These are phyloP conservation scores for Lentinula lateritia DNA, from an alignment of 768 basidiomycete species.

Conservation along the genomic window DNA sequence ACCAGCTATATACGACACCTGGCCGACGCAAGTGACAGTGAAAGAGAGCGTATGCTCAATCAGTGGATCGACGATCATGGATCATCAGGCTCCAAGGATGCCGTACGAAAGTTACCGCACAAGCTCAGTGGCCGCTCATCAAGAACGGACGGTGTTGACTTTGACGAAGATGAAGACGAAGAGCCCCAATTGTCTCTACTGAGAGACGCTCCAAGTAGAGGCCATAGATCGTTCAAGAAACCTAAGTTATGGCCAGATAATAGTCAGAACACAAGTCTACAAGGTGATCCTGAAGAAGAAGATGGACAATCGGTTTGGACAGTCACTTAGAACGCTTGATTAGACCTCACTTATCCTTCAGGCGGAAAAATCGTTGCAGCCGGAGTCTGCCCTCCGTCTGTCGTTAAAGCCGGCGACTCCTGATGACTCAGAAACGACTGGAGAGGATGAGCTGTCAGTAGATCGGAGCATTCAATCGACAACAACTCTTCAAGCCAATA, in stretches of 20 bases:
- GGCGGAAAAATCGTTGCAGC: not conserved
- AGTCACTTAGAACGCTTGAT: not conserved
- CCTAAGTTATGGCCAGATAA: not conserved
- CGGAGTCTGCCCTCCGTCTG: slow-evolving; percentile 6
- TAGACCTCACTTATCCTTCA: not conserved
- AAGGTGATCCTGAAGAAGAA: not conserved
- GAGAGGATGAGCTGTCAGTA: not conserved
- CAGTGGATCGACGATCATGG: slow-evolving; percentile 5
- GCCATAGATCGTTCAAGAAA: not conserved
- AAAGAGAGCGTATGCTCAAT: slow-evolving; percentile 2
- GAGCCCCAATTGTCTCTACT: not conserved
- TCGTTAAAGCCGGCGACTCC: slow-evolving; percentile 5
- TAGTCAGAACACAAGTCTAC: not conserved
- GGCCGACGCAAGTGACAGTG: slow-evolving; percentile 1
- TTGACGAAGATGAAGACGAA: not conserved
- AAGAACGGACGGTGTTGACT: not conserved
- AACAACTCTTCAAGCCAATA: not conserved
- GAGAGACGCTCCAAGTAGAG: not conserved
- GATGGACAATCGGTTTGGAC: not conserved
- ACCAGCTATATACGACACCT: slow-evolving; percentile 5
- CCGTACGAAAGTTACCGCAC: not conserved
- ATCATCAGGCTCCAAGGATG: not conserved
- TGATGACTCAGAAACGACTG: not conserved
- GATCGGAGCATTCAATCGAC: not conserved
- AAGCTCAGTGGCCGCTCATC: not conserved